These are phyloP conservation scores for Elaeagnus macrophylla DNA, from an alignment of 306 rosid genomes.

Conservation along the genomic window DNA sequence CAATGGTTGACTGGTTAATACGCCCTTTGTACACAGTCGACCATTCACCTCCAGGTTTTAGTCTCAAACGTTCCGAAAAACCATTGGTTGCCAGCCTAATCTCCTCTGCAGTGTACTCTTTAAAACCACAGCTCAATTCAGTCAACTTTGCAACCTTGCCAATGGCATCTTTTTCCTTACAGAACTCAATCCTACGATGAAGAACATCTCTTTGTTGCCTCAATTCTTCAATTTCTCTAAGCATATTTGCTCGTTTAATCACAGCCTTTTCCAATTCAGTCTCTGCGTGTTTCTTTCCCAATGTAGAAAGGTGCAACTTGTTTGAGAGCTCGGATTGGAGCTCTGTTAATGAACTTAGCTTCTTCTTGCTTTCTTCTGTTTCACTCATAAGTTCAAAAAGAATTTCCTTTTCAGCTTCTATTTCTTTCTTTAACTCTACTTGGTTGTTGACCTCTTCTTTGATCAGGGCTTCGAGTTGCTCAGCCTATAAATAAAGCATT, in stretches of 20 bases:
- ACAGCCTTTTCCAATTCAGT: conserved; percentile 47
- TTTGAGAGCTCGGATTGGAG: conserved; percentile 60
- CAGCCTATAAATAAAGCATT: conserved; percentile 27
- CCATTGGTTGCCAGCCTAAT: conserved; percentile 58
- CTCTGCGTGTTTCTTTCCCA: conserved; percentile 32
- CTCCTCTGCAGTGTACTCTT: conserved; percentile 54
- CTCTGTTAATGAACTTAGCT: conserved; percentile 40
- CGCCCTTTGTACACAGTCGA: conserved; percentile 50
- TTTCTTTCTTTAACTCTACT: conserved; percentile 37
- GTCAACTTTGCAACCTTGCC: conserved; percentile 47
- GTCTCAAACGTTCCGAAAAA: conserved; percentile 49
- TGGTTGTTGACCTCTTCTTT: conserved; percentile 39
- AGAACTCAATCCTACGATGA: conserved; percentile 66
- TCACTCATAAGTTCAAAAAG: conserved; percentile 36
- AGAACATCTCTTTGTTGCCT: conserved; percentile 63
- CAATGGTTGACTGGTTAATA: conserved; percentile 44
- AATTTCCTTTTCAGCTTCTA: conserved; percentile 35
- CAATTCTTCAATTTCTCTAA: conserved; percentile 57
- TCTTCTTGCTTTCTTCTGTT: conserved; percentile 46
- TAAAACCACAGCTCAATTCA: conserved; percentile 27
- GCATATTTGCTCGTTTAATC: conserved; percentile 33
- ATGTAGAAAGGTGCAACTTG: conserved; percentile 41
- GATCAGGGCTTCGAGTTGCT: conserved; percentile 44
- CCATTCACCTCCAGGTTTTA: conserved; percentile 46
- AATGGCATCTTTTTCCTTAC: conserved; percentile 69